Conservation (phyloP, 1,139 yeast genomes). For the Candida sojae region DNA sequence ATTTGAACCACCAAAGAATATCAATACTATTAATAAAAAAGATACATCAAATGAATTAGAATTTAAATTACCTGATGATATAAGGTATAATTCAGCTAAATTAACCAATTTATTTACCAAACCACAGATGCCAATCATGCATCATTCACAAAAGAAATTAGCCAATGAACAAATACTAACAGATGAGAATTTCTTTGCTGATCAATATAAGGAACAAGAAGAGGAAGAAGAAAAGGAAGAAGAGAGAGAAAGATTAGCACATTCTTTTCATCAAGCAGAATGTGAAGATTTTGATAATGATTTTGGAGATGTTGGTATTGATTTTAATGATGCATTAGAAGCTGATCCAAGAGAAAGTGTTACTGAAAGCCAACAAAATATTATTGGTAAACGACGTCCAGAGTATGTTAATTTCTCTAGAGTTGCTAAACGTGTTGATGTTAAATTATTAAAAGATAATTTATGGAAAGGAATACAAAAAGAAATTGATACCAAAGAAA, state of each 20-base stretch:
- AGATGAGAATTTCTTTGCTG: constrained; percentile 78
- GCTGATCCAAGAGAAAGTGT: constrained; percentile 19
- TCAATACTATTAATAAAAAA: constrained; percentile 27
- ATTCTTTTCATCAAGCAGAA: constrained; percentile 49
- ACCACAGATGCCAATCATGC: constrained; percentile 49
- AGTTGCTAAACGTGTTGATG: constrained; percentile 84
- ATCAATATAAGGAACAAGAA: constrained; percentile 50
- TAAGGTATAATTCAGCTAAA: constrained; percentile 68
- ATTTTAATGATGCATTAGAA: constrained; percentile 47
- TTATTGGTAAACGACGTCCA: constrained; percentile 50
- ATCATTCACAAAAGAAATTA: constrained; percentile 8
- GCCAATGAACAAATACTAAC: constrained; percentile 29
- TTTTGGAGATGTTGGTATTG: constrained; percentile 42
- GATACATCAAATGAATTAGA: constrained; percentile 28
- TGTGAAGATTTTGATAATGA: constrained; percentile 44
- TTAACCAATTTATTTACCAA: constrained; percentile 70
- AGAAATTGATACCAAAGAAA: constrained; percentile 28
- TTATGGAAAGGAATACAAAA: constrained; percentile 55
- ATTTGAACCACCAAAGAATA: constrained; percentile 50
- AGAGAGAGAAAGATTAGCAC: constrained; percentile 37
- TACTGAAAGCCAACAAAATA: constrained; percentile 19
- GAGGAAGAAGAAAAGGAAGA: constrained; percentile 31
- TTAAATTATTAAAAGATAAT: constrained; percentile 75
- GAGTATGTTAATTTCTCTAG: constrained; percentile 75
- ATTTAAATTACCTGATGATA: constrained; percentile 70